Evolutionary conservation across 495 filamentous ascomycete species (phyloP).

Genomic region (Xanthoparmelia taractica): DNA sequence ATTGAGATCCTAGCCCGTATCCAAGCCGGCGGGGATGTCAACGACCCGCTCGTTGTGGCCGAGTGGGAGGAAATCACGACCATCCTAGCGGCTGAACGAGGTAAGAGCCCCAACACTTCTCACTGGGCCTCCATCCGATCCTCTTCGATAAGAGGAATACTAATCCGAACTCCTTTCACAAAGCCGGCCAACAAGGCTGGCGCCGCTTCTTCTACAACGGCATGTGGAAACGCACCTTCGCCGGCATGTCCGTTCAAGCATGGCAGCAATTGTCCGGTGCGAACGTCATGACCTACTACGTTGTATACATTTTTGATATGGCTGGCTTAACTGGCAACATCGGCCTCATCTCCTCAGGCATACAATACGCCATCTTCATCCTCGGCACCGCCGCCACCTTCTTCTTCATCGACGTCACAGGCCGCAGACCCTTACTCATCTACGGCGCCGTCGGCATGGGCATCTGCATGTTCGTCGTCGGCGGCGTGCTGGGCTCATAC

Average conservation of each 20-base stretch:
- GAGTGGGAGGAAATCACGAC: conserved; percentile 66
- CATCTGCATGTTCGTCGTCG: conserved; percentile 41
- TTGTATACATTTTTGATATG: conserved; percentile 67
- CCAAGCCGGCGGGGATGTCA: conserved; percentile 54
- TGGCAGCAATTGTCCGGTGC: conserved; percentile 65
- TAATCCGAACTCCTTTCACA: not conserved
- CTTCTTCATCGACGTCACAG: conserved; percentile 66
- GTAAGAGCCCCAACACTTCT: too few relatives aligned
- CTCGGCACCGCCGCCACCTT: conserved; percentile 60
- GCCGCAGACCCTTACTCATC: conserved; percentile 63
- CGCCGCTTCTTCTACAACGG: conserved; percentile 52
- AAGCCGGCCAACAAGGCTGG: conserved; percentile 42
- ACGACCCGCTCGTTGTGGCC: conserved; percentile 60
- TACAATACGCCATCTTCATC: conserved; percentile 72
- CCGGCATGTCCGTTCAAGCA: conserved; percentile 60
- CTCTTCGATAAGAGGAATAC: not conserved
- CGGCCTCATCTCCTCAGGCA: conserved; percentile 57
- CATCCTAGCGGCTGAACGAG: conserved; percentile 49
- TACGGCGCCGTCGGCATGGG: conserved; percentile 63
- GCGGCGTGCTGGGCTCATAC: conserved; percentile 45
- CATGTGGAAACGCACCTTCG: conserved; percentile 67
- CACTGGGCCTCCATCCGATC: too few relatives aligned
- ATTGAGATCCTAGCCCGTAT: conserved; percentile 60
- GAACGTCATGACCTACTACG: conserved; percentile 56
- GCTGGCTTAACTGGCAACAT: conserved; percentile 50